Evolutionary conservation across 163 green algal genomes (phyloP), one percentile per base, ranked within the genome.

Genomic region (Chlamydomonas reinhardtii): DNA sequence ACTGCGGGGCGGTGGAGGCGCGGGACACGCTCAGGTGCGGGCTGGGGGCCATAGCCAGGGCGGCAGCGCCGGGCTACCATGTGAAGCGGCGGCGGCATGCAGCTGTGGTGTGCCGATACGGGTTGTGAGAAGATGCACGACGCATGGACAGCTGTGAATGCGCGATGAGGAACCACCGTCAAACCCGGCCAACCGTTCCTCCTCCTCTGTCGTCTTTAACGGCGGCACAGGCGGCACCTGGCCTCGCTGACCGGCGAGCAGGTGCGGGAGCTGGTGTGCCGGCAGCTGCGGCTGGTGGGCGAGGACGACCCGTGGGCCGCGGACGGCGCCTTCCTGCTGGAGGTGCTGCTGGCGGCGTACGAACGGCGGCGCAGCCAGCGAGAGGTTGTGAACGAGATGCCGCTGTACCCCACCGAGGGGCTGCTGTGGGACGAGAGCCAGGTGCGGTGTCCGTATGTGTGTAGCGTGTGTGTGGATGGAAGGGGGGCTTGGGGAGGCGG

Each of bases 321-420:
- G 24, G 79, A 94, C 31, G 72, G 82, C 0, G 89, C 92, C 48
- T 99, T 99, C 83, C 90, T 99, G 52, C 76, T 93, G 31, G 97
- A 98, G 85, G 95, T 92, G 48, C 89, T 98, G 74, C 73, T 97
- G 9, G 74, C 74, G n/a, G 86, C 89, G 22, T 99, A 98, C 87
- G 94, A 98, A 92, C 84, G 90, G 65, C 92, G 95, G n/a, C 84
- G 76, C 32, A 94, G 82, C 19, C 96, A 98, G 92, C 92, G 94
- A 14, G 93, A 97, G 61, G 82, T 93, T n/a, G 91, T 99, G 73
- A 98, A 98, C 74, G 92, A 92, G 71, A 96, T 99, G 92, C 97
- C 97, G 37, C 93, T 99, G 54, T 99, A 99, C 92, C 97, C 97
- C 20, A 99, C 96, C 34, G 97, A 99, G 90, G 83, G 92, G 31